phyloP scores from a whole-genome alignment of 352 stramenopile species.

The Pilasporangium apinafurcum region DNA sequence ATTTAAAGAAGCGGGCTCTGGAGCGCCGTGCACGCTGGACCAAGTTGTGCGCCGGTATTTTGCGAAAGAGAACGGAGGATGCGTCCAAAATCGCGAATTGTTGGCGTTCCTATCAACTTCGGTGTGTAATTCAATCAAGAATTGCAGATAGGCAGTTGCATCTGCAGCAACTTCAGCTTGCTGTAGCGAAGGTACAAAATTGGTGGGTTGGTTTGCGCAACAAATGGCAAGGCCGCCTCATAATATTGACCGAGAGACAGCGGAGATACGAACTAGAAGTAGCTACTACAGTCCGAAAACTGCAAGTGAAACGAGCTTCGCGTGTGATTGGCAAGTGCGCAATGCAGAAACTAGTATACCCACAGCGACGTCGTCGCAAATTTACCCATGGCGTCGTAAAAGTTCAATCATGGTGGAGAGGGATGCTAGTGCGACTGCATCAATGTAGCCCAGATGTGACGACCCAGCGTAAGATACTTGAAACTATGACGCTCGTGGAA shows the following conservation, averaged over 20 bases:
- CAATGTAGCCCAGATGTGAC: constrained; percentile 28
- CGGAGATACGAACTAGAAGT: neutral
- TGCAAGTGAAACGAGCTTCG: neutral
- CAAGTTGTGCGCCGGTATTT: constrained; percentile 15
- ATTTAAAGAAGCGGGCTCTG: constrained; percentile 16
- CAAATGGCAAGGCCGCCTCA: constrained; percentile 22
- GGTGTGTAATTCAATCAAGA: constrained; percentile 10
- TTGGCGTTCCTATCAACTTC: constrained; percentile 24
- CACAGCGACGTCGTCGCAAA: constrained; percentile 2
- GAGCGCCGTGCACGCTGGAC: constrained; percentile 24
- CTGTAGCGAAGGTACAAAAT: constrained; percentile 20
- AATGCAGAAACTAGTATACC: constrained; percentile 3
- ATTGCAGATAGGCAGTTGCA: constrained; percentile 1
- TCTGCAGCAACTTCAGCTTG: constrained; percentile 3
- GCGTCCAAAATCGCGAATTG: constrained; percentile 19
- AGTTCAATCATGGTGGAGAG: constrained; percentile 72
- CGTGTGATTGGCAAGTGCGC: constrained; percentile 4
- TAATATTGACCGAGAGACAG: constrained; percentile 12
- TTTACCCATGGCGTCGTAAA: constrained; percentile 13
- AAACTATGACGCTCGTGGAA: constrained; percentile 40
- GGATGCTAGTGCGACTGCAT: constrained; percentile 48
- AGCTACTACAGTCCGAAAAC: neutral
- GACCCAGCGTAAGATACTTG: constrained; percentile 48
- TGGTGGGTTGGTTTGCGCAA: constrained; percentile 36
- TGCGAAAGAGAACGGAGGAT: constrained; percentile 15